phyloP scores from a whole-genome alignment of 1,284 basidiomycete genomes.

The Singerocomus rubriflavus region DNA sequence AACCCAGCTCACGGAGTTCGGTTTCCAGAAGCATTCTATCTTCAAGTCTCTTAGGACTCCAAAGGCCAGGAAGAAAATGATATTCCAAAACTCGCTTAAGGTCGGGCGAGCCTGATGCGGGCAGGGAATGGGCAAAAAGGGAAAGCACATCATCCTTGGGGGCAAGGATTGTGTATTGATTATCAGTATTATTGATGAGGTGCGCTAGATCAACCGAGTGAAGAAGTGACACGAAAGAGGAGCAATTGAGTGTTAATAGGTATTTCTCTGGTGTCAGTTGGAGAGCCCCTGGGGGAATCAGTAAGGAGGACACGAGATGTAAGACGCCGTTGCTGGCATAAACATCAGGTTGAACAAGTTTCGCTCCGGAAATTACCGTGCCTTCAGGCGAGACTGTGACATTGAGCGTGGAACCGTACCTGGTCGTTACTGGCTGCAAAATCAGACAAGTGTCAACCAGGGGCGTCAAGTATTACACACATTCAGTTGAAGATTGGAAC shows the following conservation, averaged over 20 bases:
- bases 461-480: constrained; percentile 42
- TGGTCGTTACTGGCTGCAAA: constrained; percentile 56
- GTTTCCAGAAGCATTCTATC: constrained; percentile 80
- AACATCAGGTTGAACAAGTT: constrained; percentile 71
- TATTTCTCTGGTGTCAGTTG: constrained; percentile 91
- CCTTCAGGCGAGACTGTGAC: constrained; percentile 52
- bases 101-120: constrained; percentile 62
- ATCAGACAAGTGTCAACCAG: constrained; percentile 14
- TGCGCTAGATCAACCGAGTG: constrained; percentile 76
- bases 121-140: constrained; percentile 53
- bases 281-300: constrained; percentile 76
- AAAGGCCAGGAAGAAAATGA: constrained; percentile 83
- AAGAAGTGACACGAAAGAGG: constrained; percentile 84
- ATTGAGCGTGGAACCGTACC: constrained; percentile 66
- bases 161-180: constrained; percentile 80
- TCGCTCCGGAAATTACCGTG: constrained; percentile 63
- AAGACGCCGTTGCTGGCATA: constrained; percentile 95
- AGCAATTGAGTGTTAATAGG: constrained; percentile 86
- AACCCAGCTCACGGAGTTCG: constrained; percentile 63
- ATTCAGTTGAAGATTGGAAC: constrained; percentile 49
- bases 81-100: constrained; percentile 71
- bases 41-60: constrained; percentile 65
- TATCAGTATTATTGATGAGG: constrained; percentile 75
- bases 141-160: constrained; percentile 84
- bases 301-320: constrained; percentile 82